Evolutionary conservation across 208 protist species (phyloP).

Genomic region (Entamoeba invadens): DNA sequence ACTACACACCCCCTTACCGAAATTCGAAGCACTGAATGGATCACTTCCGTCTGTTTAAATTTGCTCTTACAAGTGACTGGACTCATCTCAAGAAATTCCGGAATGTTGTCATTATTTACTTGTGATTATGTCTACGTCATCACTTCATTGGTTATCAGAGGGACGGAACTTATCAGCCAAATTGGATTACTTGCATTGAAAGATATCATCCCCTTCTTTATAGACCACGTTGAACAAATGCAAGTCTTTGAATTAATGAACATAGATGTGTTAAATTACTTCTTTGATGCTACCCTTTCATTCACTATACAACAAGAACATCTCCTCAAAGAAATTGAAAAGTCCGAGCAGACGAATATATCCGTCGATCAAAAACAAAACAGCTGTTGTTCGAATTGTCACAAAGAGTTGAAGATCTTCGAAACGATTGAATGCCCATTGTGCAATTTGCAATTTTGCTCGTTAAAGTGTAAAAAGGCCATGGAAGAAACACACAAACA

Average conservation of each 20-base stretch:
- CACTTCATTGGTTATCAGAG: not conserved
- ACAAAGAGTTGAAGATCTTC: not conserved
- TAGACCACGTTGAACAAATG: not conserved
- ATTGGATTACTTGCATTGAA: not conserved
- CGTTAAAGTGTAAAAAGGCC: not conserved
- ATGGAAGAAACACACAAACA: not conserved
- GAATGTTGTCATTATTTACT: not conserved
- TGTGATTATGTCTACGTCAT: not conserved
- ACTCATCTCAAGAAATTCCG: not conserved
- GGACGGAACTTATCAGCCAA: not conserved
- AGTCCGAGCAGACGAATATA: not conserved
- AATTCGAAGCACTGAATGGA: not conserved
- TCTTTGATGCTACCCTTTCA: not conserved
- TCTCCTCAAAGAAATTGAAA: not conserved
- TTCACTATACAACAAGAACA: not conserved
- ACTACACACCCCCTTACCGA: not conserved
- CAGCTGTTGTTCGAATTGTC: not conserved
- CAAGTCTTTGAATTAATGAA: not conserved
- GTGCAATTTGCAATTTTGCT: not conserved
- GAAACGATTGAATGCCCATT: not conserved
- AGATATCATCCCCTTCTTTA: not conserved
- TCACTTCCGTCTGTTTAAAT: not conserved
- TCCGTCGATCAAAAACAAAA: not conserved
- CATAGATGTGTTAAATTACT: not conserved
- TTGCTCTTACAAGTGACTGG: not conserved